phyloP scores from a whole-genome alignment of 345 rosid genomes.

The Acer negundo region DNA sequence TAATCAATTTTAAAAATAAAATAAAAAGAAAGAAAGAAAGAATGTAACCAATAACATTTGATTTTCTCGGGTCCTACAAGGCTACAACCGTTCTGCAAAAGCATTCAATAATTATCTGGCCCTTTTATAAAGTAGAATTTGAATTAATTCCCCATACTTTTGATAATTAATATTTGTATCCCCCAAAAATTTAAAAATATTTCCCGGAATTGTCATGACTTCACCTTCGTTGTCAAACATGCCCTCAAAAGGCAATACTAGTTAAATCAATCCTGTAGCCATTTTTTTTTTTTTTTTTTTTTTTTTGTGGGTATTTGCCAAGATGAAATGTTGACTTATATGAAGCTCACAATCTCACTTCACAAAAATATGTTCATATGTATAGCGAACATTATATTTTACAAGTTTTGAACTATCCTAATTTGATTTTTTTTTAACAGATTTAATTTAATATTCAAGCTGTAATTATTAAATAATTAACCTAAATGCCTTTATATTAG shows the following conservation, averaged over 20 bases:
- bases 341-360: neutral
- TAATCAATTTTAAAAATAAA: too few relatives aligned
- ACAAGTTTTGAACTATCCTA: too few relatives aligned
- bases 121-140: neutral
- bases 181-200: neutral
- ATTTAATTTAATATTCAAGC: too few relatives aligned
- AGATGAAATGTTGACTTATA: too few relatives aligned
- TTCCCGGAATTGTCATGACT: neutral
- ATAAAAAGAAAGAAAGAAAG: neutral
- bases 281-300: too few relatives aligned
- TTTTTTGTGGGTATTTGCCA: too few relatives aligned
- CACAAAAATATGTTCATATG: neutral
- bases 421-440: too few relatives aligned
- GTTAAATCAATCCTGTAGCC: neutral
- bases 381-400: too few relatives aligned
- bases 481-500: neutral
- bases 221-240: neutral
- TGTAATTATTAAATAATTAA: too few relatives aligned
- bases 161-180: neutral
- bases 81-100: neutral
- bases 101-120: slow-evolving; percentile 1
- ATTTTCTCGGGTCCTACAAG: slow-evolving; percentile 6
- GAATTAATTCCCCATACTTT: neutral
- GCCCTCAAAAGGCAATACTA: neutral
- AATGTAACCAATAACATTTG: neutral